Base-by-base conservation (phyloP, 768 basidiomycete genomes). In the Kwoniella shandongensis region DNA sequence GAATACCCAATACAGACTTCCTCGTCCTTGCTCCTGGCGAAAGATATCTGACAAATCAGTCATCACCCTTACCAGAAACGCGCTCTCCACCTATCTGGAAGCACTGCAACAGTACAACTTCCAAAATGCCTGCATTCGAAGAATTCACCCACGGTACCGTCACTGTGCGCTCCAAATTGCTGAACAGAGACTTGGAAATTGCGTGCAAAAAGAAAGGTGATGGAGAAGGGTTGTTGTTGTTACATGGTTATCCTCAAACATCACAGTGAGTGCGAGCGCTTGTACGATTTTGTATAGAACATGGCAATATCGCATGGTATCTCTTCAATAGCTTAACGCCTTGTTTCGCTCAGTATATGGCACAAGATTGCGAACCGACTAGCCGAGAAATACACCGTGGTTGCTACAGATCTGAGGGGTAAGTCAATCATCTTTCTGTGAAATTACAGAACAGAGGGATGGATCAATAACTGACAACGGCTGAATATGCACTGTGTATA, bases 351-450 rank as follows among this genome's bases (percentile, higher is more conserved):
- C 23, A 69, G 67, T 50, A 73, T 73, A 35, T 73, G 71, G 71
- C 46, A 59, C 25, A 44, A 66, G 22, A 51, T 73, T 8, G 71
- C 64, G 0, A 40, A 35, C 15, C 23, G 18, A 18, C 54, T 73
- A 13, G 42, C 51, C 1, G 62, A 67, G 44, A 59, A 59, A 51
- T 70, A 64, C 38, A 67, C 62, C 0, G 63, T 73, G n/a, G 52
- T 73, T 13, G 59, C 50, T n/a, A 39, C 64, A 2, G 71, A 73
- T 54, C 62, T 73, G 23, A 53, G 71, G 54, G 69, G 69, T 71
- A 50, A 41, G 59, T 29, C 2, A 22, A 4, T 40, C 23, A 22
- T 25, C 32, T 22, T 4, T 38, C 26, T 17, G 39, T n/a, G n/a
- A n/a, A n/a, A n/a, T n/a, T n/a, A n/a, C n/a, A n/a, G n/a, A n/a